phyloP scores from a whole-genome alignment of 768 basidiomycete genomes.

The Kwoniella sp. region DNA sequence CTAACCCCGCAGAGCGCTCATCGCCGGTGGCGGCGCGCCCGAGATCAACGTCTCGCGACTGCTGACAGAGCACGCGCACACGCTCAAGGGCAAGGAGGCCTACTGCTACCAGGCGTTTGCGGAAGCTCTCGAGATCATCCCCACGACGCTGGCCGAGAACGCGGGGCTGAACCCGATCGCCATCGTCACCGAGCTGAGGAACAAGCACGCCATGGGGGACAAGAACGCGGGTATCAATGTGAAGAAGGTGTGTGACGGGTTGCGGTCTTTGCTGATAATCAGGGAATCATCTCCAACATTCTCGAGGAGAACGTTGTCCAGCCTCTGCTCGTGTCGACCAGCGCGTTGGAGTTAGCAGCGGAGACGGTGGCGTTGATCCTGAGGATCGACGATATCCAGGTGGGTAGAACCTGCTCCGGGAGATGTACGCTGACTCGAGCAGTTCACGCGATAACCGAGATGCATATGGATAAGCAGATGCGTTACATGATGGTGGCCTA shows the following conservation, averaged over 20 bases:
- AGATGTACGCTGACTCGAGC: too few relatives aligned
- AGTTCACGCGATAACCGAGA: slow-evolving; percentile 30
- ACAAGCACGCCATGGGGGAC: slow-evolving; percentile 93
- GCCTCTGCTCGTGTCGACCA: slow-evolving; percentile 88
- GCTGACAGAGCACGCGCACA: slow-evolving; percentile 83
- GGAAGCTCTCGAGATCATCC: slow-evolving; percentile 95
- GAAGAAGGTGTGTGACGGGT: slow-evolving; percentile 65
- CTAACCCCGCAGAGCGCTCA: slow-evolving; percentile 63
- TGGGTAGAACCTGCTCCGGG: too few relatives aligned
- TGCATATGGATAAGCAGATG: neutral
- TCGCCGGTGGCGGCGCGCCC: slow-evolving; percentile 93
- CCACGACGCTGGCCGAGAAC: slow-evolving; percentile 95
- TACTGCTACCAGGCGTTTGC: slow-evolving; percentile 99
- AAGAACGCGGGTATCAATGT: slow-evolving; percentile 96
- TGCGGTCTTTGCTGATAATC: neutral
- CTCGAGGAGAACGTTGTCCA: slow-evolving; percentile 96
- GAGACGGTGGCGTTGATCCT: slow-evolving; percentile 95
- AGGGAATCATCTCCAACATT: slow-evolving; percentile 97
- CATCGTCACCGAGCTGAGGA: slow-evolving; percentile 95
- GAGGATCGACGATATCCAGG: slow-evolving; percentile 73
- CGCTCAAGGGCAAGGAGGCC: slow-evolving; percentile 94
- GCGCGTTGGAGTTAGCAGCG: slow-evolving; percentile 88
- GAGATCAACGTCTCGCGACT: slow-evolving; percentile 94
- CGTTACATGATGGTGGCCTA: slow-evolving; percentile 20
- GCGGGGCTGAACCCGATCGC: slow-evolving; percentile 96